phyloP scores from a whole-genome alignment of 2,329 filamentous ascomycete species.

The Fusarium nurragi region DNA sequence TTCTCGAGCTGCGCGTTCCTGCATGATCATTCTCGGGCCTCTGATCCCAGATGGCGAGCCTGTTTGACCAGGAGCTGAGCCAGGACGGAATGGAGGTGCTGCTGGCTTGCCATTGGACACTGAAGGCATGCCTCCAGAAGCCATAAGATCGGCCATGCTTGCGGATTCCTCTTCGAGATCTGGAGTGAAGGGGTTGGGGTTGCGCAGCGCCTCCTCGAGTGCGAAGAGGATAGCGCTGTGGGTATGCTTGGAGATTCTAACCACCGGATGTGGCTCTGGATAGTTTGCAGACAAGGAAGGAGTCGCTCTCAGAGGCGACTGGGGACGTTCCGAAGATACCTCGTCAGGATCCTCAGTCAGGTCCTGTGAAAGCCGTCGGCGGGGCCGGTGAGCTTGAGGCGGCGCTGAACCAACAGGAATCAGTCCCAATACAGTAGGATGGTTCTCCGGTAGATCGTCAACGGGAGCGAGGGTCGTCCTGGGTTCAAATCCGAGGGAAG shows the following conservation, averaged over 20 bases:
- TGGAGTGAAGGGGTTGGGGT: constrained; percentile 82
- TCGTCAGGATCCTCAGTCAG: constrained; percentile 58
- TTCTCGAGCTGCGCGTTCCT: constrained; percentile 81
- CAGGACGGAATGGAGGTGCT: constrained; percentile 55
- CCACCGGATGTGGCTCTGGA: constrained; percentile 56
- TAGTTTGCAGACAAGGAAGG: constrained; percentile 47
- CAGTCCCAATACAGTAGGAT: constrained; percentile 42
- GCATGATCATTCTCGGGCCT: constrained; percentile 92
- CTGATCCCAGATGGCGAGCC: constrained; percentile 74
- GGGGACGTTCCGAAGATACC: constrained; percentile 48
- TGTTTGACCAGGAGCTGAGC: constrained; percentile 60
- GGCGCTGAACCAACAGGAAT: constrained; percentile 54
- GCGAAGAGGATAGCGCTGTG: constrained; percentile 92
- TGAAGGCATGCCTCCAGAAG: constrained; percentile 64
- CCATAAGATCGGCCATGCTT: constrained; percentile 84
- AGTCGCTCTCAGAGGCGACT: constrained; percentile 41
- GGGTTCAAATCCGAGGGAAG: constrained; percentile 60
- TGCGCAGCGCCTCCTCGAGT: constrained; percentile 87
- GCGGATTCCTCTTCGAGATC: constrained; percentile 89
- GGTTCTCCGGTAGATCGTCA: constrained; percentile 37
- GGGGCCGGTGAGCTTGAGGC: constrained; percentile 47
- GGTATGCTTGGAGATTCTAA: constrained; percentile 82
- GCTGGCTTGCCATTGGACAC: constrained; percentile 65
- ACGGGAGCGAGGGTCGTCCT: constrained; percentile 44
- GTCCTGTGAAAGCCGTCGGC: constrained; percentile 58